phyloP scores from a whole-genome alignment of 2,329 filamentous ascomycete species.

The Hypoxylon sp. region DNA sequence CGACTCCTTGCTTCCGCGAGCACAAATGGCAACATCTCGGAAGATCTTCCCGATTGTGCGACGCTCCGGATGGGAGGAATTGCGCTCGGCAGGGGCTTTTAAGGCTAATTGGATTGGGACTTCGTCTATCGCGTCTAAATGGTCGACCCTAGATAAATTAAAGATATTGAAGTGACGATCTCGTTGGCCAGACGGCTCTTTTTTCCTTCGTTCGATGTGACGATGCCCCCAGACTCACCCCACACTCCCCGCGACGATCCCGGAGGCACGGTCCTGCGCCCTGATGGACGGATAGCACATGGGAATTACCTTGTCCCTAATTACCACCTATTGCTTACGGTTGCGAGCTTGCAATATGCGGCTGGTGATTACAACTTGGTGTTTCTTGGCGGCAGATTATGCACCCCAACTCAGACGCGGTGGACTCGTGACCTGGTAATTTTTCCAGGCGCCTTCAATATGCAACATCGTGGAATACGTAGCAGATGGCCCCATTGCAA shows the following conservation, averaged over 20 bases:
- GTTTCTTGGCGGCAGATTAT: conserved; percentile 36
- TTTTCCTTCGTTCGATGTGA: conserved; percentile 25
- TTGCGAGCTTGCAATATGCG: conserved; percentile 29
- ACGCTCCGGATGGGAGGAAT: conserved; percentile 46
- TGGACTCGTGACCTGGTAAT: conserved; percentile 43
- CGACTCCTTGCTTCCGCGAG: conserved; percentile 44
- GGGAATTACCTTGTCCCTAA: conserved; percentile 24
- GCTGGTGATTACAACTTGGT: conserved; percentile 21
- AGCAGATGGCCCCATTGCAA: conserved; percentile 33
- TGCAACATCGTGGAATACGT: conserved; percentile 32
- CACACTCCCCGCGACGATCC: conserved; percentile 42
- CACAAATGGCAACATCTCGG: conserved; percentile 50
- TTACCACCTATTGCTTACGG: conserved; percentile 13
- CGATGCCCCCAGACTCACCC: conserved; percentile 38
- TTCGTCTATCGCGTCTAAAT: conserved; percentile 29
- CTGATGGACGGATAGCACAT: conserved; percentile 40
- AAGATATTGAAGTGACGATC: conserved; percentile 19
- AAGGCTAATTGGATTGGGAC: conserved; percentile 45
- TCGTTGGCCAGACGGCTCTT: conserved; percentile 24
- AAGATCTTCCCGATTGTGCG: conserved; percentile 46
- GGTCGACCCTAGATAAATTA: conserved; percentile 37
- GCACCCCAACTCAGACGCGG: conserved; percentile 41
- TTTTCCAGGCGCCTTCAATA: conserved; percentile 38
- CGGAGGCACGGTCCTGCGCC: conserved; percentile 42
- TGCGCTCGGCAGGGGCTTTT: conserved; percentile 44